Conservation (phyloP, 805 yeast species). For the Metschnikowia colocasiae region DNA sequence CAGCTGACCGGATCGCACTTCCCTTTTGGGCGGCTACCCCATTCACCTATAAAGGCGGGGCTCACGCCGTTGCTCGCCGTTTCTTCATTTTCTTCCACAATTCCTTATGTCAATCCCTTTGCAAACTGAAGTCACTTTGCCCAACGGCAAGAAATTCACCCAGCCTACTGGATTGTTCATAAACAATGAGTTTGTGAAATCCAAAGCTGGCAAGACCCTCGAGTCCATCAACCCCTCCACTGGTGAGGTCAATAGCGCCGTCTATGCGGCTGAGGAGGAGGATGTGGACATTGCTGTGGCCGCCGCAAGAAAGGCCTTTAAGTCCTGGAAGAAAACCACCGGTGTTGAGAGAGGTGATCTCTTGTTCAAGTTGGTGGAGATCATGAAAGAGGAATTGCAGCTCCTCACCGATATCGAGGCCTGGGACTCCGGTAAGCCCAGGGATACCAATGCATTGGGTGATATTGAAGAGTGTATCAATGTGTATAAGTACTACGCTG, state of each 20-base stretch:
- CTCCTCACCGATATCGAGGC: slow-evolving; percentile 39
- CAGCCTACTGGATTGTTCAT: slow-evolving; percentile 66
- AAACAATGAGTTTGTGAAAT: slow-evolving; percentile 41
- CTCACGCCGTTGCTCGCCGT: neutral
- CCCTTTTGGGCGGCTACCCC: neutral
- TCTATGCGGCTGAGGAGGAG: slow-evolving; percentile 39
- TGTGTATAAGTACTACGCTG: slow-evolving; percentile 53
- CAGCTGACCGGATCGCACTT: slow-evolving; percentile 1
- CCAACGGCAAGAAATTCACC: slow-evolving; percentile 46
- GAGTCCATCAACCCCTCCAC: slow-evolving; percentile 44
- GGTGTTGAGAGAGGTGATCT: slow-evolving; percentile 41
- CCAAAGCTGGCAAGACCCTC: slow-evolving; percentile 26
- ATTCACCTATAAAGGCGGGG: neutral
- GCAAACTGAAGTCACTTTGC: slow-evolving; percentile 40
- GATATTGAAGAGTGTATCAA: slow-evolving; percentile 47
- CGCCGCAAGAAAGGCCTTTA: slow-evolving; percentile 38
- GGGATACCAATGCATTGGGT: slow-evolving; percentile 43
- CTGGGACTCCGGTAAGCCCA: slow-evolving; percentile 48
- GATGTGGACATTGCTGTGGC: slow-evolving; percentile 43
- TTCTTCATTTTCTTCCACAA: neutral
- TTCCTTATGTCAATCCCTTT: slow-evolving; percentile 35
- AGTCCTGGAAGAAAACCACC: slow-evolving; percentile 44
- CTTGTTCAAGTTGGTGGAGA: slow-evolving; percentile 36
- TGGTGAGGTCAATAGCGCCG: slow-evolving; percentile 40
- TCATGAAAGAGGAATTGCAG: slow-evolving; percentile 31